A percentile compares a stretch with the other conserved stretches of the same genome.
These are phyloP conservation scores for Teratosphaeria pseudoeucalypti DNA, from an alignment of 2,329 filamentous ascomycete species.

Conservation along the genomic window DNA sequence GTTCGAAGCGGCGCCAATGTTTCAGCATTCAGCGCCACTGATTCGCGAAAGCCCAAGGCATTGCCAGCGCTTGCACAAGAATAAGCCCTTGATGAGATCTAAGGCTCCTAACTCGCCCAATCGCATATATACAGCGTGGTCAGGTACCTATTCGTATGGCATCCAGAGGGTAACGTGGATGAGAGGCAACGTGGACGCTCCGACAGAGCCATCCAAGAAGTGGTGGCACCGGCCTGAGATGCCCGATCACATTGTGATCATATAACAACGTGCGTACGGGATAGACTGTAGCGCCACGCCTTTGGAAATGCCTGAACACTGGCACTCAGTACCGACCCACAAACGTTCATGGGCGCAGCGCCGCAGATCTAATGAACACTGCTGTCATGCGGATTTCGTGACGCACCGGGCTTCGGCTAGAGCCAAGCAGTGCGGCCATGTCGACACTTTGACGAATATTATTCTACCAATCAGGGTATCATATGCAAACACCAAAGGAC, in stretches of 20 bases:
- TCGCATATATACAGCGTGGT: not conserved
- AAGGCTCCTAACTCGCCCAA: not conserved
- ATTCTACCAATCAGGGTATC: not conserved
- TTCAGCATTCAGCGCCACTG: not conserved
- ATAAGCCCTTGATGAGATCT: not conserved
- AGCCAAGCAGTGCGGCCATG: not conserved
- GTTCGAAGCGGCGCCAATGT: not conserved
- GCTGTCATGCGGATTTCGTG: not conserved
- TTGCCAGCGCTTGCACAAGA: not conserved
- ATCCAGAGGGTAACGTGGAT: not conserved
- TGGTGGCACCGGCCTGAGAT: not conserved
- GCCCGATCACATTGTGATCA: not conserved
- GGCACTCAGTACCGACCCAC: not conserved
- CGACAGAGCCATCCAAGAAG: not conserved
- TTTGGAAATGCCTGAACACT: not conserved
- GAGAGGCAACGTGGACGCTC: not conserved
- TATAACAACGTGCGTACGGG: not conserved
- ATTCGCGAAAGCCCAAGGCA: not conserved
- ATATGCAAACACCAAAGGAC: not conserved
- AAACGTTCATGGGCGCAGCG: not conserved
- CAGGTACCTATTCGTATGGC: not conserved
- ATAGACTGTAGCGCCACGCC: not conserved
- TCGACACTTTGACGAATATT: not conserved
- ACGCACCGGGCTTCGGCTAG: no score
- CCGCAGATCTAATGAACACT: not conserved